A percentile compares a stretch with the other conserved stretches of the same genome.
Conservation (phyloP, 2,329 filamentous ascomycete species). For the Volutella citrinella region DNA sequence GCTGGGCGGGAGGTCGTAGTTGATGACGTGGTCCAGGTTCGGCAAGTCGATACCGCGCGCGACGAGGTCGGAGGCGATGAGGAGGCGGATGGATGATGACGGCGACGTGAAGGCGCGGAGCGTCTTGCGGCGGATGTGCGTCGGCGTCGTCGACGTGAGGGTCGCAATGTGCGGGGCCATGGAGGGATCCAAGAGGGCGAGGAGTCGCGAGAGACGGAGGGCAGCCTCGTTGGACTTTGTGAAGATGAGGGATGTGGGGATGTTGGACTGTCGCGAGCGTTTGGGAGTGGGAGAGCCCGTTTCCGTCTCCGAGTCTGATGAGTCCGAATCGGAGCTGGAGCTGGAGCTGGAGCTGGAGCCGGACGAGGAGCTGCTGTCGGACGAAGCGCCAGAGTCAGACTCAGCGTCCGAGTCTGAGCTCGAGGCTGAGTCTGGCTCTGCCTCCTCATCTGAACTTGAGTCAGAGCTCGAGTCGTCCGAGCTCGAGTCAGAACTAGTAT, state of each 20-base stretch:
- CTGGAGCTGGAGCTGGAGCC: slow-evolving; percentile 29
- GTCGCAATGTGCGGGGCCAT: slow-evolving; percentile 60
- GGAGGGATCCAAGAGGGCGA: slow-evolving; percentile 62
- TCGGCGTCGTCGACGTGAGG: slow-evolving; percentile 76
- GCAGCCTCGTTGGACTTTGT: slow-evolving; percentile 88
- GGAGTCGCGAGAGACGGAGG: slow-evolving; percentile 77
- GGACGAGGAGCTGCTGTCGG: slow-evolving; percentile 25
- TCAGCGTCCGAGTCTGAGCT: slow-evolving; percentile 30
- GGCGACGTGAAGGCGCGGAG: slow-evolving; percentile 64
- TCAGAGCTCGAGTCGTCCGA: slow-evolving; percentile 19
- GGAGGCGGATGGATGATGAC: slow-evolving; percentile 66
- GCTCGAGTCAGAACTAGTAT: slow-evolving; percentile 27
- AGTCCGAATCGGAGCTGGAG: slow-evolving; percentile 27
- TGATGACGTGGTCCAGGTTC: slow-evolving; percentile 78
- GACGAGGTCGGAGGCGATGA: slow-evolving; percentile 91
- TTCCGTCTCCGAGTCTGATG: slow-evolving; percentile 17
- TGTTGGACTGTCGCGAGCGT: slow-evolving; percentile 22
- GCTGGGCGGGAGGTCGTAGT: slow-evolving; percentile 86
- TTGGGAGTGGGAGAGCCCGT: slow-evolving; percentile 6
- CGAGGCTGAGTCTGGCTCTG: too few species aligned
- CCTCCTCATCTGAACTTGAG: slow-evolving; percentile 28
- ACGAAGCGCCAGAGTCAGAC: slow-evolving; percentile 34
- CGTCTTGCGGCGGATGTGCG: slow-evolving; percentile 64
- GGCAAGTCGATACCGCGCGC: slow-evolving; percentile 85
- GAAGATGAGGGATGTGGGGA: slow-evolving; percentile 69